Base-by-base conservation (phyloP, 257 asterid species). In the Lavandula angustifolia region DNA sequence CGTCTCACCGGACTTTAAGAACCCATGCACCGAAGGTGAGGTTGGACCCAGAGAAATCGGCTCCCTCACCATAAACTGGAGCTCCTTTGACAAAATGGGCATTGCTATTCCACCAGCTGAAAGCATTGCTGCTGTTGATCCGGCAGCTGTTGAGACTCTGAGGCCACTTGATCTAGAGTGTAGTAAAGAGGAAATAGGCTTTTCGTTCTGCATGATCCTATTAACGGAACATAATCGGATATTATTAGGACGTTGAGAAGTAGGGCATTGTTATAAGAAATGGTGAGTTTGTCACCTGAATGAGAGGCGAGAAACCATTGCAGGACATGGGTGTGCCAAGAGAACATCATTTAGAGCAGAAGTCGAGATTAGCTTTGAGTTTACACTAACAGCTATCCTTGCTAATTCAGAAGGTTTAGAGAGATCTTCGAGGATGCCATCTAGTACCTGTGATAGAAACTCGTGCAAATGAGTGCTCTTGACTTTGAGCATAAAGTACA, bases 41-140 rank as follows among this genome's bases (percentile, higher is more conserved):
- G 69, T 53, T 11, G 54, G 73, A 10, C 76, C 80, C 0, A 84
- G 84, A 62, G 73, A 64, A 60, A 85, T 88, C 55, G 95, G 92
- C 74, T 88, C 96, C 63, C 96, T 78, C 54, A 84, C 95, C 76
- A 86, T 77, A 38, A 79, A 88, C 27, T 88, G 96, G 56, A 88
- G 92, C 38, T 88, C 92, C 73, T 72, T 76, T 35, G 92, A 84
- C 31, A 82, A 71, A 64, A 84, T 76, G 18, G 87, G 96, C 89
- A 84, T 84, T 17, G 53, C 68, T 6, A 54, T 68, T 75, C 95
- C 96, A 67, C 96, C 92, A 14, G 95, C 82, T 7, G 92, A 88
- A 34, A 80, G 92, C 86, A 86, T 79, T 34, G 95, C 96, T 63
- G 96, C 96, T 3, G 95, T 84, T 59, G 96, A 88, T 75, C 92